phyloP scores from a whole-genome alignment of 2,329 filamentous ascomycete species.

The Alternaria novae-zelandiae region DNA sequence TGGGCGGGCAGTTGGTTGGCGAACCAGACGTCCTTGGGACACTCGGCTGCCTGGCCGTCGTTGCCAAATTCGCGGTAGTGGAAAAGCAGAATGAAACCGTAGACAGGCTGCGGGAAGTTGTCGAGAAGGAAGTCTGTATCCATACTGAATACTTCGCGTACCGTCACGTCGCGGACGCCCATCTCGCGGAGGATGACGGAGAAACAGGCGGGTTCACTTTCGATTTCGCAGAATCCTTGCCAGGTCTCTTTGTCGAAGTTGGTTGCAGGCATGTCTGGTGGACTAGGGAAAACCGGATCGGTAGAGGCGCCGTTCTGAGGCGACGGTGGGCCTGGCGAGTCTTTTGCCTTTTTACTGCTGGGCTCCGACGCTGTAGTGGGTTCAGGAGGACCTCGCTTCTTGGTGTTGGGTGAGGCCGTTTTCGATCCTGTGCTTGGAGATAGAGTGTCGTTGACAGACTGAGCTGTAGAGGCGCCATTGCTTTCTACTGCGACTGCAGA shows the following conservation, averaged over 20 bases:
- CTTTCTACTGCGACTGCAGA: background rate
- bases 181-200: conserved; percentile 82
- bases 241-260: conserved; percentile 57
- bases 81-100: conserved; percentile 90
- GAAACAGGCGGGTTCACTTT: conserved; percentile 88
- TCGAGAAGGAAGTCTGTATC: conserved; percentile 54
- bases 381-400: conserved; percentile 24
- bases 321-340: background rate
- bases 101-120: conserved; percentile 54
- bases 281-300: conserved; percentile 23
- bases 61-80: conserved; percentile 65
- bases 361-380: conserved; percentile 9
- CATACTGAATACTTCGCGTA: conserved; percentile 77
- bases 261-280: conserved; percentile 42
- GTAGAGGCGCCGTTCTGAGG: background rate
- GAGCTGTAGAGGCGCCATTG: background rate
- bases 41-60: conserved; percentile 61
- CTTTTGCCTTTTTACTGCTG: conserved; percentile 27
- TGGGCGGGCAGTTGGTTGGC: conserved; percentile 75
- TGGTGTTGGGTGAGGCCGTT: conserved; percentile 10
- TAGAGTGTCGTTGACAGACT: background rate
- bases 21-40: conserved; percentile 81
- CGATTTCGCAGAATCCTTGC: conserved; percentile 81
- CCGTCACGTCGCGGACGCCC: conserved; percentile 74
- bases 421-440: background rate